phyloP scores from a whole-genome alignment of 1,139 yeast genomes.

The Sugiyamaella castrensis region DNA sequence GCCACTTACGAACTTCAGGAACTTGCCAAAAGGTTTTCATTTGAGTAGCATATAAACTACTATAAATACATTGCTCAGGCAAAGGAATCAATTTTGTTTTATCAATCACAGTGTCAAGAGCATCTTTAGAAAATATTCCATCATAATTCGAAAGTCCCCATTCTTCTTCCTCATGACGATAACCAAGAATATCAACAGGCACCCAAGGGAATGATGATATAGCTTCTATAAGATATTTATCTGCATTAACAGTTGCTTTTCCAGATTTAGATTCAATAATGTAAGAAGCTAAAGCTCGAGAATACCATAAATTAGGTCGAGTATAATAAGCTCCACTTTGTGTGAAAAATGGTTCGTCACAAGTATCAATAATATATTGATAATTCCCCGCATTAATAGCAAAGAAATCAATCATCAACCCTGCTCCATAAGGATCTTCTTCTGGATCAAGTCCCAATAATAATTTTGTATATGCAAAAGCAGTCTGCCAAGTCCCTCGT shows the following conservation, averaged over 20 bases:
- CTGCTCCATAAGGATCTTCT: slow-evolving; percentile 81
- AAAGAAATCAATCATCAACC: slow-evolving; percentile 79
- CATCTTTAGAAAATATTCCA: slow-evolving; percentile 1
- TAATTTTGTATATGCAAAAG: slow-evolving; percentile 69
- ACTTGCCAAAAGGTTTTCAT: slow-evolving; percentile 29
- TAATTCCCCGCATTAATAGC: slow-evolving; percentile 67
- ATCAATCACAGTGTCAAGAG: not conserved
- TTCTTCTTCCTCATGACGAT: slow-evolving; percentile 33
- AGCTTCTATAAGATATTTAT: slow-evolving; percentile 47
- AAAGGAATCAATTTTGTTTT: not conserved
- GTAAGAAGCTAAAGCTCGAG: slow-evolving; percentile 58
- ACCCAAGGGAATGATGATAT: slow-evolving; percentile 58
- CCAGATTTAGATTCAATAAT: not conserved
- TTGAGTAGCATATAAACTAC: slow-evolving; percentile 28
- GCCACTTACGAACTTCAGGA: slow-evolving; percentile 21
- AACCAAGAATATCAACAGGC: slow-evolving; percentile 50
- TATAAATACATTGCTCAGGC: slow-evolving; percentile 23
- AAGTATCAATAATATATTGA: slow-evolving; percentile 56
- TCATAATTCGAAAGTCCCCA: slow-evolving; percentile 8
- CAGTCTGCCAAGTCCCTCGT: slow-evolving; percentile 74
- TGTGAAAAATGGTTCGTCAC: slow-evolving; percentile 28
- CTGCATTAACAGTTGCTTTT: slow-evolving; percentile 42
- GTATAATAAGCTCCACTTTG: slow-evolving; percentile 58
- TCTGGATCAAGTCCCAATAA: slow-evolving; percentile 68
- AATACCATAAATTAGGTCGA: slow-evolving; percentile 72